These are phyloP conservation scores for Sporobolus alterniflorus DNA, from an alignment of 202 grass and related monocot genomes.

Conservation along the genomic window DNA sequence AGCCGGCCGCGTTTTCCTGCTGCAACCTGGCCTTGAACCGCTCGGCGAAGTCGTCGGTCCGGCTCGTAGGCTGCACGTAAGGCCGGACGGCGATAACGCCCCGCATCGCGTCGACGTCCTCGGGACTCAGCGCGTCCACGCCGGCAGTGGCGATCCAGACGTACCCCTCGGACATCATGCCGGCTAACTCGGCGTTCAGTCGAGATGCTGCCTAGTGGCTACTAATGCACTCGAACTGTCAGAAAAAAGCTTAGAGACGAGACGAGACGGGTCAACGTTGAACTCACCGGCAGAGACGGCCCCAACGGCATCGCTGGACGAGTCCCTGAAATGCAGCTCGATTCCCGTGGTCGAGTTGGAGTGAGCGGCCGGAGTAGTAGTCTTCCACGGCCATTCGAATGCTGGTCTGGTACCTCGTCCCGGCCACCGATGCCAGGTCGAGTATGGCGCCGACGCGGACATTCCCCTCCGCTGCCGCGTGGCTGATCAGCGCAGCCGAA, in stretches of 20 bases:
- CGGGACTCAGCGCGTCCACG: background rate
- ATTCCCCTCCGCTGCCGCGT: background rate
- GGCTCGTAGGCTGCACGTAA: background rate
- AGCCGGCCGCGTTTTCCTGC: conserved; percentile 5
- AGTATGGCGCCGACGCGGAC: conserved; percentile 56
- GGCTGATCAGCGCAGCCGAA: background rate
- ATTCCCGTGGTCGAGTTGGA: conserved; percentile 35
- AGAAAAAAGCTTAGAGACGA: too few relatives aligned
- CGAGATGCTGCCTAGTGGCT: background rate
- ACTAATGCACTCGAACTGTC: background rate
- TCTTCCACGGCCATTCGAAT: conserved; percentile 59
- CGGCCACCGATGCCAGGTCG: background rate
- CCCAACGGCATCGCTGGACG: conserved; percentile 10
- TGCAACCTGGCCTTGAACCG: conserved; percentile 29
- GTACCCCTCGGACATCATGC: conserved; percentile 56
- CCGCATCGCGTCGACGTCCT: conserved; percentile 33
- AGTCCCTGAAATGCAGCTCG: conserved; percentile 46
- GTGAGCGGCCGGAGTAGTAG: conserved; percentile 39
- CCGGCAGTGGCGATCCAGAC: conserved; percentile 59
- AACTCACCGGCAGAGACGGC: conserved; percentile 51
- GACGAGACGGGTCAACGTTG: too few relatives aligned
- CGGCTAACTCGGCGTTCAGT: conserved; percentile 1
- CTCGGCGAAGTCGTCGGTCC: conserved; percentile 3
- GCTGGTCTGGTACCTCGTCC: conserved; percentile 29
- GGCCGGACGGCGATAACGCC: conserved; percentile 48